Conservation (phyloP, 2,329 filamentous ascomycete species). For the Beauveria sp. region DNA sequence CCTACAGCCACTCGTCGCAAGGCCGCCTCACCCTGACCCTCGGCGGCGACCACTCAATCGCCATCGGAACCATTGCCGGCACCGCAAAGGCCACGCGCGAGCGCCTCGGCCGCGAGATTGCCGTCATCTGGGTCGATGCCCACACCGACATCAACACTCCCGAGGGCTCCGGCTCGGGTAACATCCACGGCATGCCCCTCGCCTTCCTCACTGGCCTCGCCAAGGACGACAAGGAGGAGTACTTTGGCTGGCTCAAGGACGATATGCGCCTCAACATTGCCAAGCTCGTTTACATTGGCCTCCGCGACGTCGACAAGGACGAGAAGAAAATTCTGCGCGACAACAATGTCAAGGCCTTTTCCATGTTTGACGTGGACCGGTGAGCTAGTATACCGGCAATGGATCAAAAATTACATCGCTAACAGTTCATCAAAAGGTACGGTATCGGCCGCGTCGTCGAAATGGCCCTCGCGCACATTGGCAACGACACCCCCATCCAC, state of each 20-base stretch:
- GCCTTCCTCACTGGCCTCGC: conserved; percentile 84
- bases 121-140: conserved; percentile 97
- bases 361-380: conserved; percentile 97
- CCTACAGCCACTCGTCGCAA: conserved; percentile 75
- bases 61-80: conserved; percentile 86
- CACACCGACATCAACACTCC: conserved; percentile 98
- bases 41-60: conserved; percentile 93
- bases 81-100: conserved; percentile 81
- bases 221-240: conserved; percentile 63
- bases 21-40: conserved; percentile 88
- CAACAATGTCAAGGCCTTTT: conserved; percentile 88
- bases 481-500: conserved; percentile 90
- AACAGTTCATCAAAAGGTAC: conserved; percentile 45
- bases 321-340: conserved; percentile 91
- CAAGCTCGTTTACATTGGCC: conserved; percentile 94
- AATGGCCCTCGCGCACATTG: conserved; percentile 96
- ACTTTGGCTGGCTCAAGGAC: conserved; percentile 83
- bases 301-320: conserved; percentile 84
- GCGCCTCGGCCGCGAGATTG: conserved; percentile 72
- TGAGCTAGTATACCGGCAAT: conserved; percentile 30
- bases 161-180: conserved; percentile 81
- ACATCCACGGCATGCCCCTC: conserved; percentile 97
- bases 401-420: background rate
- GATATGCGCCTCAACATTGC: conserved; percentile 62
- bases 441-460: conserved; percentile 95